A percentile compares a stretch with the other conserved stretches of the same genome.
Evolutionary conservation across 352 stramenopile species (phyloP).

Genomic region (Phytophthora sp.): DNA sequence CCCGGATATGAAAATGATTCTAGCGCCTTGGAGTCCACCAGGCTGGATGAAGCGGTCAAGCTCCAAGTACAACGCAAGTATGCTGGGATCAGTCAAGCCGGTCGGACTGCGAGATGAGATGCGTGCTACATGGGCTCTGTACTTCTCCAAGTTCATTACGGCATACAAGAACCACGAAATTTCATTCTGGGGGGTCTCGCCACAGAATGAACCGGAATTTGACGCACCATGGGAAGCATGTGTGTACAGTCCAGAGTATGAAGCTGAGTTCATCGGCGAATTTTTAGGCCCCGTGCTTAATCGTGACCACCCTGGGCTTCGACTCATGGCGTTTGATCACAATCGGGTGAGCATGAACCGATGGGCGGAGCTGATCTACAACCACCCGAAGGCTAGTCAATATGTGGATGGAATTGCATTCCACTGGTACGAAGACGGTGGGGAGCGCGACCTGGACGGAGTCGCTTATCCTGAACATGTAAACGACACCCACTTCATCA

Average conservation of each 20-base stretch:
- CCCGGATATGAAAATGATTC: slow-evolving; percentile 81
- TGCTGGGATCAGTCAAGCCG: slow-evolving; percentile 61
- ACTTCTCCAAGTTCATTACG: slow-evolving; percentile 93
- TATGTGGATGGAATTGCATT: slow-evolving; percentile 92
- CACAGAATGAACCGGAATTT: slow-evolving; percentile 91
- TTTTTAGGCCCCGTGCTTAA: slow-evolving; percentile 83
- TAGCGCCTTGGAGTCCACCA: slow-evolving; percentile 88
- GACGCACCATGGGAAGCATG: slow-evolving; percentile 75
- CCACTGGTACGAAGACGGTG: slow-evolving; percentile 82
- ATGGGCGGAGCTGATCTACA: slow-evolving; percentile 75
- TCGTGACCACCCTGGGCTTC: slow-evolving; percentile 74
- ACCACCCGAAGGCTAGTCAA: slow-evolving; percentile 56
- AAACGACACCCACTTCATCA: slow-evolving; percentile 79
- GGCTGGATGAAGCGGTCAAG: slow-evolving; percentile 85
- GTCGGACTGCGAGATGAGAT: slow-evolving; percentile 57
- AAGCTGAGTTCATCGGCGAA: slow-evolving; percentile 79
- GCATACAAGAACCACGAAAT: slow-evolving; percentile 89
- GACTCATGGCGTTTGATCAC: slow-evolving; percentile 93
- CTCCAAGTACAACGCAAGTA: slow-evolving; percentile 60
- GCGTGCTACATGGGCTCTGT: slow-evolving; percentile 83
- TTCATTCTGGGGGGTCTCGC: slow-evolving; percentile 88
- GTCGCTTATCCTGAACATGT: slow-evolving; percentile 74
- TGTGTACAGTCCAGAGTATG: slow-evolving; percentile 48
- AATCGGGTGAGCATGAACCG: slow-evolving; percentile 80
- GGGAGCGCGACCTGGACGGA: slow-evolving; percentile 66